Conservation (phyloP, 257 asterid species). For the Solanum paucissectum region DNA sequence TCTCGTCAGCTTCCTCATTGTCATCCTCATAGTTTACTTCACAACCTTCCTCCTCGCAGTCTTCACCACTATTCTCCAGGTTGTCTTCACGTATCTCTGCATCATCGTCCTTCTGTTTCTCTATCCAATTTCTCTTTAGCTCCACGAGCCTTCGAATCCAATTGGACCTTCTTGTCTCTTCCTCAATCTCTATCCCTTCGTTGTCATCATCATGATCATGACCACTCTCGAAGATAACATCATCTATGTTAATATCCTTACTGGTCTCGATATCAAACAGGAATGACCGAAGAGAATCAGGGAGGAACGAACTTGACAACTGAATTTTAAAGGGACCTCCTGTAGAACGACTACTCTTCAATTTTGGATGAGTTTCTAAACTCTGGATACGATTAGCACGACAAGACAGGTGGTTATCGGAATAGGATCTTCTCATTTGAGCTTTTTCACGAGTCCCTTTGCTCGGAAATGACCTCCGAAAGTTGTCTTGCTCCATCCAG, state of each 20-base stretch:
- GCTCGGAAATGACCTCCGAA: slow-evolving; percentile 11
- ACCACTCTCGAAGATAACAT: slow-evolving; percentile 1
- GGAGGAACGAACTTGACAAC: slow-evolving; percentile 36
- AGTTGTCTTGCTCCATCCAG: slow-evolving; percentile 13
- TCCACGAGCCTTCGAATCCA: slow-evolving; percentile 69
- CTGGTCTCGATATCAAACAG: slow-evolving; percentile 28
- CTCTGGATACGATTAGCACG: slow-evolving; percentile 18
- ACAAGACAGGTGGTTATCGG: slow-evolving; percentile 32
- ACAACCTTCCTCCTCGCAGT: slow-evolving; percentile 27
- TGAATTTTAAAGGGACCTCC: slow-evolving; percentile 36
- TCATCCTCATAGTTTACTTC: slow-evolving; percentile 49
- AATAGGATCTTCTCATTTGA: slow-evolving; percentile 8
- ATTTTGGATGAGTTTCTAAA: slow-evolving; percentile 25
- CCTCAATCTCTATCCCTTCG: slow-evolving; percentile 6
- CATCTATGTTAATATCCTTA: slow-evolving; percentile 12
- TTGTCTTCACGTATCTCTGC: slow-evolving; percentile 4
- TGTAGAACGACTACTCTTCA: slow-evolving; percentile 30
- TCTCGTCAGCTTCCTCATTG: slow-evolving; percentile 27
- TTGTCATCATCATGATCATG: not conserved
- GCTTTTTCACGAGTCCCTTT: not conserved
- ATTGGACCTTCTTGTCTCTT: slow-evolving; percentile 30
- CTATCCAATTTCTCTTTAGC: slow-evolving; percentile 47
- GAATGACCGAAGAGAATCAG: slow-evolving; percentile 34
- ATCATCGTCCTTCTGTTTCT: slow-evolving; percentile 20
- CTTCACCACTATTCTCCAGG: slow-evolving; percentile 17